A percentile compares a stretch with the other conserved stretches of the same genome.
phyloP scores from a whole-genome alignment of 371 early-diverging fungal species.

The Saksenaea vasiformis region DNA sequence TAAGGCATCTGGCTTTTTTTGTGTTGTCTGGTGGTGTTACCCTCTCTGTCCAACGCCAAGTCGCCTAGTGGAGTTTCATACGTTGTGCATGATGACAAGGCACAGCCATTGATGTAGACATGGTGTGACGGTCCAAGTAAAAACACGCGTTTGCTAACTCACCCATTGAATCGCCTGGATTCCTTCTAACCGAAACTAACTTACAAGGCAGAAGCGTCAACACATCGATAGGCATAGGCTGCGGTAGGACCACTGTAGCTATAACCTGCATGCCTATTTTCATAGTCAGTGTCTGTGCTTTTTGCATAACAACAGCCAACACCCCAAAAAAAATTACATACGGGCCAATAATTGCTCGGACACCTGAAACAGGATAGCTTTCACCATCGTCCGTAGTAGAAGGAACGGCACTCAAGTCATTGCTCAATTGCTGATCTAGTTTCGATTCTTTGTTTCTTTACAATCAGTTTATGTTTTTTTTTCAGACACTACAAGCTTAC shows the following conservation, averaged over 20 bases:
- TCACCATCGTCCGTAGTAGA: constrained; percentile 31
- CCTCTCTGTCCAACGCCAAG: constrained; percentile 65
- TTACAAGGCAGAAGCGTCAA: constrained; percentile 66
- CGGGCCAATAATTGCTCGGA: constrained; percentile 86
- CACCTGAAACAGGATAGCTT: constrained; percentile 52
- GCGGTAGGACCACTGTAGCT: constrained; percentile 88
- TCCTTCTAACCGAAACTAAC: constrained; percentile 3
- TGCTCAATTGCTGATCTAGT: constrained; percentile 49
- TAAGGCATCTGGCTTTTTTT: not conserved
- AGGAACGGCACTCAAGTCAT: constrained; percentile 56
- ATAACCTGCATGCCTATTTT: constrained; percentile 90
- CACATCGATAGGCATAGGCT: constrained; percentile 81
- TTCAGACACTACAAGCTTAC: constrained; percentile 30
- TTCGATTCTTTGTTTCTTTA: not conserved
- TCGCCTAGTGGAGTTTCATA: constrained; percentile 91
- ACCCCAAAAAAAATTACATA: no score
- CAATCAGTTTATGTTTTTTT: constrained; percentile 5
- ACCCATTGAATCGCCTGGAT: not conserved
- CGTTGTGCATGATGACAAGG: constrained; percentile 65
- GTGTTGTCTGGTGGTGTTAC: constrained; percentile 25
- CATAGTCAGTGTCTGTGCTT: not conserved
- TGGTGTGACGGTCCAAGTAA: constrained; percentile 95
- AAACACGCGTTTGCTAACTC: constrained; percentile 76
- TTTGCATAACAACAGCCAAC: not conserved
- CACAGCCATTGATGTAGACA: constrained; percentile 78